Conservation (phyloP, 352 stramenopile genomes). For the Phytophthora lateralis region DNA sequence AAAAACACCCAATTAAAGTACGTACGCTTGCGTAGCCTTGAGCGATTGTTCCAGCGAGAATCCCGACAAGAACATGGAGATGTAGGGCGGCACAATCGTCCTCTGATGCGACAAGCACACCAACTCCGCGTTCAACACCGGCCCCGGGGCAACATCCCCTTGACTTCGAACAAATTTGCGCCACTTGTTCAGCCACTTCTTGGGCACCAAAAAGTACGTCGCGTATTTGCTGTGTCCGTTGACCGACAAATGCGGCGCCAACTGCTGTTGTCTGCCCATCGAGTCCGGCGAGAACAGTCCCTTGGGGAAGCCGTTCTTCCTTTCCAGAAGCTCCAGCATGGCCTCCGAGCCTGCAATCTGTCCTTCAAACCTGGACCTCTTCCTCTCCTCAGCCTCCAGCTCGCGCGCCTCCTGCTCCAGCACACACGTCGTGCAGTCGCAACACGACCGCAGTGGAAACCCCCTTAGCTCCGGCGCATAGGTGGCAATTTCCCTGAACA, state of each 20-base stretch:
- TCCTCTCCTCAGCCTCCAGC: slow-evolving; percentile 55
- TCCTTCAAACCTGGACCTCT: slow-evolving; percentile 64
- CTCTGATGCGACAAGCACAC: slow-evolving; percentile 81
- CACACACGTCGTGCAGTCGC: slow-evolving; percentile 66
- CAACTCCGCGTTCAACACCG: slow-evolving; percentile 82
- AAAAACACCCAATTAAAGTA: slow-evolving; percentile 8
- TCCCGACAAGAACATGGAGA: slow-evolving; percentile 87
- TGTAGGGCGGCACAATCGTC: slow-evolving; percentile 81
- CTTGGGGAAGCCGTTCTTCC: slow-evolving; percentile 81
- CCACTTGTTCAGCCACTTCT: slow-evolving; percentile 87
- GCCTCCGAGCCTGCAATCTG: slow-evolving; percentile 68
- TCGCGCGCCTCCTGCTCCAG: slow-evolving; percentile 60
- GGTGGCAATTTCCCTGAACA: slow-evolving; percentile 53
- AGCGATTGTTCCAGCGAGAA: slow-evolving; percentile 82
- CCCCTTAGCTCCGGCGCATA: slow-evolving; percentile 67
- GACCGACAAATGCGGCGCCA: slow-evolving; percentile 60
- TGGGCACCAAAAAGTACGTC: slow-evolving; percentile 83
- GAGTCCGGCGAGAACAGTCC: slow-evolving; percentile 72
- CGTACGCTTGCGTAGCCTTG: slow-evolving; percentile 73
- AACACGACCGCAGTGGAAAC: slow-evolving; percentile 52
- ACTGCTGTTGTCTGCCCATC: slow-evolving; percentile 28
- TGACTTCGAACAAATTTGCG: slow-evolving; percentile 75
- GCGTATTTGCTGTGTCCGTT: slow-evolving; percentile 52
- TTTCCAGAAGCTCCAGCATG: slow-evolving; percentile 72
- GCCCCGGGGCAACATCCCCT: slow-evolving; percentile 57